Conservation (phyloP, 768 basidiomycete genomes). For the Xerocomellus chrysenteron region DNA sequence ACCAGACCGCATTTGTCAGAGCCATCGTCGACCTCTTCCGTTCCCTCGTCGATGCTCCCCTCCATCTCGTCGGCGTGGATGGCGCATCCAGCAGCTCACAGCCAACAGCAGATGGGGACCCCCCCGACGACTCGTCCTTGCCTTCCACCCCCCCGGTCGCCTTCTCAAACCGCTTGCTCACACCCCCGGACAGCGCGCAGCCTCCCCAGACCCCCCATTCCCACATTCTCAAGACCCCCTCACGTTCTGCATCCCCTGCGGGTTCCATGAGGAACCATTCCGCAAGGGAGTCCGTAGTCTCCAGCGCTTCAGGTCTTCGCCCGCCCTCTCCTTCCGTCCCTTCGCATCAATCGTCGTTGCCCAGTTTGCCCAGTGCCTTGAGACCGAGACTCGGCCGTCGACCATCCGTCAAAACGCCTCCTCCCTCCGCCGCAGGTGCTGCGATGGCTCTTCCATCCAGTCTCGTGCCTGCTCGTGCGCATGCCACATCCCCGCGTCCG, state of each 20-base stretch:
- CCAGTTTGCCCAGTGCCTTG: conserved; percentile 29
- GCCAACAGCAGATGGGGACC: conserved; percentile 15
- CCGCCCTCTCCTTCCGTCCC: conserved; percentile 23
- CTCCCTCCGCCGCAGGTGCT: conserved; percentile 28
- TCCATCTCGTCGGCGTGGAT: conserved; percentile 61
- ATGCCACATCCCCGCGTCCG: conserved; percentile 25
- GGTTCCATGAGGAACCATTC: conserved; percentile 26
- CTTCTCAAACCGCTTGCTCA: conserved; percentile 5
- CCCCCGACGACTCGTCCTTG: not conserved
- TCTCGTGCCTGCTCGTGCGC: conserved; percentile 25
- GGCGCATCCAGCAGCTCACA: conserved; percentile 37
- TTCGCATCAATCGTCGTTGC: conserved; percentile 17
- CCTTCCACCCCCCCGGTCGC: conserved; percentile 2
- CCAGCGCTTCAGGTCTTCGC: conserved; percentile 16
- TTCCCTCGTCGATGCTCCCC: conserved; percentile 41
- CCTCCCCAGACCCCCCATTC: conserved; percentile 22
- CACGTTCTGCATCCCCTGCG: conserved; percentile 44
- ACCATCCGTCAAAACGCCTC: conserved; percentile 45
- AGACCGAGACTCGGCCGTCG: conserved; percentile 39
- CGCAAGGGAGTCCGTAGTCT: conserved; percentile 24
- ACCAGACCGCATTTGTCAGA: conserved; percentile 73
- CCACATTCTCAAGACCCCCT: conserved; percentile 27
- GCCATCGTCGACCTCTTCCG: conserved; percentile 64
- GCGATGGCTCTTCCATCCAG: conserved; percentile 23
- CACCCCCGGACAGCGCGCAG: conserved; percentile 23